A percentile compares a stretch with the other conserved stretches of the same genome.
These are phyloP conservation scores for Linum trigynum DNA, from an alignment of 345 rosid genomes.

Conservation along the genomic window DNA sequence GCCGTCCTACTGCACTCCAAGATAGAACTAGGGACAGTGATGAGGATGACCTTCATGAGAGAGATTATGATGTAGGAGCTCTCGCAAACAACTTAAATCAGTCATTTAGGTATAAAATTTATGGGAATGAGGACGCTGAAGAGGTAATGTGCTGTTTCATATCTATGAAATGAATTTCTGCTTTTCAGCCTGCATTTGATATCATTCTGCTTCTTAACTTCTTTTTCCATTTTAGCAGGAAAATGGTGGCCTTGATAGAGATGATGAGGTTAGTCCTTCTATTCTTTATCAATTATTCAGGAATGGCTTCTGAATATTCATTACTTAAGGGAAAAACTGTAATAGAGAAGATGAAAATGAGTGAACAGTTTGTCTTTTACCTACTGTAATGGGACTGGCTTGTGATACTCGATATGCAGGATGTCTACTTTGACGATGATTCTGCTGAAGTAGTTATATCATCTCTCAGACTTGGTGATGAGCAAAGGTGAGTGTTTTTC, in stretches of 20 bases:
- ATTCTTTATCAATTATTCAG: too few species aligned
- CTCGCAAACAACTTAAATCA: constrained; percentile 85
- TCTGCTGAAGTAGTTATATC: constrained; percentile 92
- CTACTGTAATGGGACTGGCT: constrained; percentile 4
- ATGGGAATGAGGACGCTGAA: constrained; percentile 74
- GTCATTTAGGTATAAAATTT: constrained; percentile 82
- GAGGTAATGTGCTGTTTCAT: constrained; percentile 38
- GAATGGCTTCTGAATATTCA: background rate
- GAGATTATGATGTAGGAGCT: constrained; percentile 94
- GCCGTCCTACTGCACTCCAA: constrained; percentile 88
- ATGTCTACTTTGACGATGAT: constrained; percentile 87
- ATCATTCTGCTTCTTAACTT: background rate
- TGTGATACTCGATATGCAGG: constrained; percentile 39
- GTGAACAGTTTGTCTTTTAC: background rate
- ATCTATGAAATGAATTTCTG: background rate
- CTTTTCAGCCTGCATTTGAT: background rate
- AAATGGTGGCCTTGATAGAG: constrained; percentile 59
- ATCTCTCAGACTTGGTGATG: constrained; percentile 89
- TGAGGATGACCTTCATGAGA: constrained; percentile 80
- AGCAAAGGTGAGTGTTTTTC: constrained; percentile 58
- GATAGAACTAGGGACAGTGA: constrained; percentile 92
- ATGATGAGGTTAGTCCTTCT: constrained; percentile 51
- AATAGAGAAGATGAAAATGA: background rate
- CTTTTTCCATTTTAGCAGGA: constrained; percentile 35
- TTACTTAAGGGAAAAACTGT: background rate